Evolutionary conservation across 306 rosid species (phyloP), one percentile per base, ranked within the genome.

Genomic region (Medicago ruthenica): DNA sequence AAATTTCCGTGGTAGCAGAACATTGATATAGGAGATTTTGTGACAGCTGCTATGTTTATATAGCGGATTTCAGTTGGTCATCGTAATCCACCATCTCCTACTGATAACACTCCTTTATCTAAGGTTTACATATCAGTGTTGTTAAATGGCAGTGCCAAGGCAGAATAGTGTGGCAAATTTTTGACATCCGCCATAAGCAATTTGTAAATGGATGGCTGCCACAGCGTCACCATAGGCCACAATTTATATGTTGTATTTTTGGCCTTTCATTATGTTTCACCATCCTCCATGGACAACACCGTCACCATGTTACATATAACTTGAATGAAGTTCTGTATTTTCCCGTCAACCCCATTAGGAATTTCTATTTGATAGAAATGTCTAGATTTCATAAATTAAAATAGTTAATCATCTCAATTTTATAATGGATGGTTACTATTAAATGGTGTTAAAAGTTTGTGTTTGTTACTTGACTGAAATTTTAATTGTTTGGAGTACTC

Each of bases 391-490:
- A 11, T 42, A 42, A 42, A 10, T 42, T 42, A 10, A 42, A 42
- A 6, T 48, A 79, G 18, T 63, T 73, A 37, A 42, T 36, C 61
- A 31, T 55, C 40, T 54, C 36, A 63, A 63, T 81, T 40, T 76
- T 48, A 7, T 48, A 15, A 15, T 48, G 54, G 17, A 48, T 48
- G 54, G 14, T 48, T 13, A 47, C 53, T 13, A 47, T 14, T 47
- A 34, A 31, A 12, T 47, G 55, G 50, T 62, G 73, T 71, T 75
- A 34, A 37, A 51, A 40, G 8, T 15, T 17, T 24, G 12, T 1
- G 14, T 53, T 73, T 64, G 72, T 42, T 74, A 22, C 39, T 60
- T 59, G 59, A 80, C 65, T 57, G 14, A 37, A 57, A 55, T 74
- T 54, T 18, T 65, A 27, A 34, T 73, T 65, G 5, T 11, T 65